These are phyloP conservation scores for Cadophora sp. DNA, from an alignment of 2,329 filamentous ascomycete species.

Conservation along the genomic window DNA sequence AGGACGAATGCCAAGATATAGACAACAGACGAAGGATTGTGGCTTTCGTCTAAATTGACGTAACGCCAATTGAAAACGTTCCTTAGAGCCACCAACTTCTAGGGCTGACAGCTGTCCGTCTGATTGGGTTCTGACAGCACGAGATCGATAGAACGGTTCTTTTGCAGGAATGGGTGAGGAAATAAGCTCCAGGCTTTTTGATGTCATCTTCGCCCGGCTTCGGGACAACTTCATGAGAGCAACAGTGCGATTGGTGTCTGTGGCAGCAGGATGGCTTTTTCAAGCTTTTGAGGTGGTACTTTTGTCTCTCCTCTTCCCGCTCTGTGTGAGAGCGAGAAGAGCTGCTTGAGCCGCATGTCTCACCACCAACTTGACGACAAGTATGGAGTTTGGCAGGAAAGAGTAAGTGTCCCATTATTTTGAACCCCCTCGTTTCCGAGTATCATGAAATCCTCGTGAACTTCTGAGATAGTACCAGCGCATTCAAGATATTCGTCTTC, in stretches of 20 bases:
- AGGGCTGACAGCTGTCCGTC: background rate
- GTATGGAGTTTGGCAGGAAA: background rate
- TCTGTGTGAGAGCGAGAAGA: background rate
- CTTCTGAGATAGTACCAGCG: slow-evolving; percentile 35
- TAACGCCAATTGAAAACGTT: background rate
- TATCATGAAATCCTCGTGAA: slow-evolving; percentile 20
- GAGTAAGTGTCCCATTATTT: background rate
- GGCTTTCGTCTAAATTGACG: slow-evolving; percentile 1
- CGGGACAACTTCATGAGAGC: background rate
- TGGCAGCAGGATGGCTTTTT: background rate
- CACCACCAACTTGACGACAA: background rate
- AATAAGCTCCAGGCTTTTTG: background rate
- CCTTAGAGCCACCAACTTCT: background rate
- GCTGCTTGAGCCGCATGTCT: background rate
- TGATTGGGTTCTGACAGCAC: background rate
- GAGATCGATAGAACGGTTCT: background rate
- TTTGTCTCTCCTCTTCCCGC: background rate
- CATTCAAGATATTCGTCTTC: slow-evolving; percentile 51
- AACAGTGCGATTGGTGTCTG: background rate
- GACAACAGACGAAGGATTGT: slow-evolving; percentile 1
- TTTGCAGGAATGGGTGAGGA: background rate
- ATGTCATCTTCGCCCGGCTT: background rate
- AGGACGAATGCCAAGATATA: background rate
- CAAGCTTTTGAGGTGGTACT: background rate
- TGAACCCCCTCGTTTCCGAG: background rate